A percentile compares a stretch with the other conserved stretches of the same genome.
Conservation (phyloP, 768 basidiomycete genomes). For the Tephrocybe sp. region DNA sequence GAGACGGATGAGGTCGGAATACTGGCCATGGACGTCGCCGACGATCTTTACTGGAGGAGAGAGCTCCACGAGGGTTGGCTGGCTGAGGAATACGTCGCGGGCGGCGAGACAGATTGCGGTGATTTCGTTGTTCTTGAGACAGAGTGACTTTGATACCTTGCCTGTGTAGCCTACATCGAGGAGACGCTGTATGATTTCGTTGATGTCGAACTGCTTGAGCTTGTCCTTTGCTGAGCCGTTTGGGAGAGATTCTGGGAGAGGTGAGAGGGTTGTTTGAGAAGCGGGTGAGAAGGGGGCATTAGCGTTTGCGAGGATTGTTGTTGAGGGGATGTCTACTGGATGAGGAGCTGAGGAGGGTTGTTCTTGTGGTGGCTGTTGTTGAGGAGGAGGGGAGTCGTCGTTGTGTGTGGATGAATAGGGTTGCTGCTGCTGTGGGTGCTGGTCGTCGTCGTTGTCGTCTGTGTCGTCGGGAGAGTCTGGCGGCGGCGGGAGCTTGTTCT, state of each 20-base stretch:
- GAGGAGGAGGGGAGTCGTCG: slow-evolving; percentile 40
- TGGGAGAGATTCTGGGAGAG: slow-evolving; percentile 38
- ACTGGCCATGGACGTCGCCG: slow-evolving; percentile 98
- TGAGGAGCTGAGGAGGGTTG: no score
- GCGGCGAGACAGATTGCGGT: slow-evolving; percentile 92
- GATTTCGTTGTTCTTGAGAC: slow-evolving; percentile 95
- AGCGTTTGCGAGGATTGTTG: slow-evolving; percentile 77
- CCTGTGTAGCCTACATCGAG: slow-evolving; percentile 97
- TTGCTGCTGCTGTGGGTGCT: slow-evolving; percentile 17
- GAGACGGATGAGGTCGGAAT: slow-evolving; percentile 94
- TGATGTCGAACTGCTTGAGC: slow-evolving; percentile 80
- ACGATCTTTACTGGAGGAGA: slow-evolving; percentile 99
- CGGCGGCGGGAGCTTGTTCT: slow-evolving; percentile 44
- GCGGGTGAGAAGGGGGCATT: slow-evolving; percentile 54
- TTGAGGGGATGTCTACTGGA: slow-evolving; percentile 74
- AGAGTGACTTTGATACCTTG: slow-evolving; percentile 95
- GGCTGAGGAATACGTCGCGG: slow-evolving; percentile 92
- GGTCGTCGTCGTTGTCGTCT: slow-evolving; percentile 41
- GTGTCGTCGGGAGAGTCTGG: slow-evolving; percentile 57
- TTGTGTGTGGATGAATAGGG: slow-evolving; percentile 33
- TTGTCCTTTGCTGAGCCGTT: slow-evolving; percentile 54
- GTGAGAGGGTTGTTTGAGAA: slow-evolving; percentile 40
- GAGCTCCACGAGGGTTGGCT: slow-evolving; percentile 95
- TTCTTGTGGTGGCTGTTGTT: no score
- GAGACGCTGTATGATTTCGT: slow-evolving; percentile 96